Conservation (phyloP, 208 protist species). For the Trypanosomatidae sp. region DNA sequence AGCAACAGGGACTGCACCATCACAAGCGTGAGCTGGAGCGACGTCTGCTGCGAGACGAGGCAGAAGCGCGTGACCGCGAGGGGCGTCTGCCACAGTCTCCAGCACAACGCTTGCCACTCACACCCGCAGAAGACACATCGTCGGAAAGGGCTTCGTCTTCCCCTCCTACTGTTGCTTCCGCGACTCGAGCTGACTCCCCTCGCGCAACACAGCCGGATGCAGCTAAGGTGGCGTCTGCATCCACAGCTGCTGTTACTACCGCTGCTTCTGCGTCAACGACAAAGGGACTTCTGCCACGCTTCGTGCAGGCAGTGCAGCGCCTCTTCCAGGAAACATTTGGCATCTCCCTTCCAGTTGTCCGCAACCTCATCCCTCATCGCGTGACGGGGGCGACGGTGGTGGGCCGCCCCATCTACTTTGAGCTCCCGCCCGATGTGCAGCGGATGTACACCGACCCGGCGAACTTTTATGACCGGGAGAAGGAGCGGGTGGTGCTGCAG, state of each 20-base stretch:
- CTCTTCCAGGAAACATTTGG: slow-evolving; percentile 50
- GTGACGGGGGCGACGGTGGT: slow-evolving; percentile 43
- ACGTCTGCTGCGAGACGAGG: too few species aligned
- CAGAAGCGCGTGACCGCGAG: too few species aligned
- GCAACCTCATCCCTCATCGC: slow-evolving; percentile 44
- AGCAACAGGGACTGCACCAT: too few species aligned
- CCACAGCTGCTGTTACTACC: background rate
- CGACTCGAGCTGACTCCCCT: too few species aligned
- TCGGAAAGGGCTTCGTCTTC: too few species aligned
- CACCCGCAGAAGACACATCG: too few species aligned
- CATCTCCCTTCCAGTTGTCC: slow-evolving; percentile 54
- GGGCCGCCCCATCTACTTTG: slow-evolving; percentile 45
- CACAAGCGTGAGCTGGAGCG: too few species aligned
- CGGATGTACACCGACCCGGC: slow-evolving; percentile 35
- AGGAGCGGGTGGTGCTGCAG: slow-evolving; percentile 25
- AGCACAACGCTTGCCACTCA: too few species aligned
- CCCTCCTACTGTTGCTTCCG: too few species aligned
- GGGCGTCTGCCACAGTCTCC: too few species aligned
- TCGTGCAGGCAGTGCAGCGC: slow-evolving; percentile 25
- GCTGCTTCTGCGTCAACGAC: background rate
- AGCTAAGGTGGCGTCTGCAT: background rate
- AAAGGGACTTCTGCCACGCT: background rate
- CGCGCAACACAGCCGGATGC: too few species aligned
- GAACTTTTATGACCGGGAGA: slow-evolving; percentile 29
- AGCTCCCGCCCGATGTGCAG: slow-evolving; percentile 28